phyloP scores from a whole-genome alignment of 495 filamentous ascomycete genomes.

The Schizothecium vesticola region DNA sequence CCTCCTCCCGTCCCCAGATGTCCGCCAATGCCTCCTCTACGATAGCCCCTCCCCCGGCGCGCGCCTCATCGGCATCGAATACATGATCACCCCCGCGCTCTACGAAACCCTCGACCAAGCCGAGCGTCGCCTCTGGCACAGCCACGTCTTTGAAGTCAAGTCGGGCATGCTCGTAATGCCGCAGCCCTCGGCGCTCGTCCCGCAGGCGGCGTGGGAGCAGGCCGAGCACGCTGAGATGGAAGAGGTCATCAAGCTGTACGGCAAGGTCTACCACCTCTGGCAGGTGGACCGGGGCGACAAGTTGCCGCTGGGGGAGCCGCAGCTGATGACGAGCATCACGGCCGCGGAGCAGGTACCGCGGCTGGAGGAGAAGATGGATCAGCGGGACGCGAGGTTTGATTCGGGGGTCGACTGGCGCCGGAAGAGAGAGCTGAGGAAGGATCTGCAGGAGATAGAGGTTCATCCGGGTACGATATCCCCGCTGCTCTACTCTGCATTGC shows the following conservation, averaged over 20 bases:
- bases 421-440: conserved; percentile 60
- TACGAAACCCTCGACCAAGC: conserved; percentile 57
- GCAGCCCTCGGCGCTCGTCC: conserved; percentile 41
- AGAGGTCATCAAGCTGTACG: conserved; percentile 64
- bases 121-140: conserved; percentile 75
- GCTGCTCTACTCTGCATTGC: neutral
- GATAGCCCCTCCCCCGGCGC: conserved; percentile 61
- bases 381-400: conserved; percentile 59
- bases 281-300: conserved; percentile 76
- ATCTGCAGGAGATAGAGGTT: conserved; percentile 53
- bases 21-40: conserved; percentile 82
- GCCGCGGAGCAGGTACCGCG: conserved; percentile 51
- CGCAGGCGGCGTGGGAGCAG: conserved; percentile 63
- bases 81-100: conserved; percentile 75
- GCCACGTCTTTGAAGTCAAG: conserved; percentile 83
- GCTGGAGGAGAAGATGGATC: conserved; percentile 53
- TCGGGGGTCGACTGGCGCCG: conserved; percentile 48
- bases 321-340: conserved; percentile 74
- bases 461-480: conserved; percentile 42
- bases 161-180: conserved; percentile 85
- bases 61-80: conserved; percentile 79
- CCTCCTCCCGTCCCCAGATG: conserved; percentile 20
- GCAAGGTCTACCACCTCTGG: conserved; percentile 91
- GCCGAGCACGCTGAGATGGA: conserved; percentile 80
- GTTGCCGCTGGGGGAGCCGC: conserved; percentile 66